Base-by-base conservation (phyloP, 208 protist genomes). In the Naegleria gruberi region DNA sequence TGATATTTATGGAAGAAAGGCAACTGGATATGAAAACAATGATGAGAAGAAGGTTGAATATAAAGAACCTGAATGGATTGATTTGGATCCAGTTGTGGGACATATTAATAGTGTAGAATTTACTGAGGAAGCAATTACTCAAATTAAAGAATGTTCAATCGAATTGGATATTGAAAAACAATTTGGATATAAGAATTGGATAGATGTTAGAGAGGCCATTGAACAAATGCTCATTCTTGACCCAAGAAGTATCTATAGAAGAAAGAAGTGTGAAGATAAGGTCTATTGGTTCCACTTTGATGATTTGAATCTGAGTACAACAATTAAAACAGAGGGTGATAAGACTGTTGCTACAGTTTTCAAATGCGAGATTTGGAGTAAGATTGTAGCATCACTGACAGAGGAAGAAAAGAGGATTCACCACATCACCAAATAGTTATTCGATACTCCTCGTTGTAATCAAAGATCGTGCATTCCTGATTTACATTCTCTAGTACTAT, bases 181-280 rank as follows among this genome's bases (percentile, higher is more conserved):
- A 40, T 82, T 82, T 34, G n/a, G n/a, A n/a, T 82, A 82, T 40
- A 82, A 34, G 7, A 23, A 82, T 23, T 82, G 73, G 73, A 26
- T 7, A 26, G 30, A 40, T 5, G 73, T 34, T 34, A 26, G 30
- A 34, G 8, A 40, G 17, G 73, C 73, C 17, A 82, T 82, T 40
- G 30, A 41, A 40, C 30, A 82, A 40, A 40, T 82, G 8, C 73
- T 82, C 12, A 40, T 10, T 7, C 34, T 82, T 26, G 73, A 82
- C 30, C 73, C 73, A 6, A 82, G 73, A 82, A 82, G 73, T 82
- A 34, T 40, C 34, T 34, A 82, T 40, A 6, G 73, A 7, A 82
- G 73, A 82, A 82, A 82, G 73, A 82, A 82, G 73, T 82, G 73
- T 82, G 30, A 12, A 82, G 73, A 82, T 40, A 12, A 82, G 34